Evolutionary conservation across 176 grass and related monocot species (phyloP), one percentile per base, ranked within the genome.

Genomic region (Avena insularis): DNA sequence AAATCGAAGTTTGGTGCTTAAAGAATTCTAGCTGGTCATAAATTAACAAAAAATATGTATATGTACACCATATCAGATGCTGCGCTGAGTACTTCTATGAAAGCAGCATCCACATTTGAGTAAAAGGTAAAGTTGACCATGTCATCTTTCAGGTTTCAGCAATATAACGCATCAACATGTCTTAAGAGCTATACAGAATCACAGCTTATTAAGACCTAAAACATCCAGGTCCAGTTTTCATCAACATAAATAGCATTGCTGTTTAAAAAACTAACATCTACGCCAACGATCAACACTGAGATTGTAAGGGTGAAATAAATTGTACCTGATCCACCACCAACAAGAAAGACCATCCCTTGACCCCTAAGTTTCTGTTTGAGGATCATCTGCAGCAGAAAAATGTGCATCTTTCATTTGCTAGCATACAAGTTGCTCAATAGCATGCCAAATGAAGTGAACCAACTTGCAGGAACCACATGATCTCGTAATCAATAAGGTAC

Each of bases 311-410:
- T n/a, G 46, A 84, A 83, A 79, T 20, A 67, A 75, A 57, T 68
- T 88, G 64, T 90, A 99, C 97, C 92, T 83, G 90, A 85, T 87
- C 97, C 97, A 90, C 97, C 90, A 1, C 90, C 97, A 19, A 99
- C 87, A 89, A 99, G 92, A 83, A 99, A 99, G 77, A 87, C 94
- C 92, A 99, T 86, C 19, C 94, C 94, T 85, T 96, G 97, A 61
- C 97, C 94, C 86, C 88, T 91, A 90, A 99, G 86, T 79, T 98
- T 99, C 61, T 96, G 94, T 91, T 94, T 99, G 60, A 99, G 92
- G 75, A 99, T 91, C 79, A 93, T 85, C 97, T 99, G 72, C 5
- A 82, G 13, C 70, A 53, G 33, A 57, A 86, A 77, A 86, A 77
- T 49, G 12, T 9, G 61, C 46, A 79, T 2, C 16, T 82, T 75